Base-by-base conservation (phyloP, 768 basidiomycete genomes). In the Suillus hirtellus region DNA sequence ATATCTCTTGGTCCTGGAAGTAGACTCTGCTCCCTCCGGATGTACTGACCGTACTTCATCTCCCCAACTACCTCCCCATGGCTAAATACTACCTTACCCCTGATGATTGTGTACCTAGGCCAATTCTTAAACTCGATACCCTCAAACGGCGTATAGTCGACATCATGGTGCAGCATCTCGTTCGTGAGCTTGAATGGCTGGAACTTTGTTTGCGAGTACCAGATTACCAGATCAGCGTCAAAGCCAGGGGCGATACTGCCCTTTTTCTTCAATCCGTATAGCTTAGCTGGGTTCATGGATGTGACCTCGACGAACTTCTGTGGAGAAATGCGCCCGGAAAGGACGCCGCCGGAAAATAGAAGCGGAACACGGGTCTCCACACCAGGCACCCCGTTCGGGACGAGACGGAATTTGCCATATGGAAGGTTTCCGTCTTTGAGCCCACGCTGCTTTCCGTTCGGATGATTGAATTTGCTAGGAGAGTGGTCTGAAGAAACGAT, bases 131-230 rank as follows among this genome's bases (percentile, higher is more conserved):
- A 66, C 21, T 64, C 62, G 55, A 76, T 69, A 3, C 73, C 76
- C 62, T 78, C 76, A 63, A 70, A 78, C 2, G 76, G 76, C 4
- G 76, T 77, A 66, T 77, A 76, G 56, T 76, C 75, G 53, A 70
- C 65, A 47, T 65, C 62, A 56, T 69, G 67, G 38, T 76, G 67
- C 12, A 76, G 64, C 65, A 71, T 72, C n/a, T 69, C 64, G 50
- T 73, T 70, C 2, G 56, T 66, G 42, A 75, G 63, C 0, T 42
- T 67, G 17, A 69, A 62, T 1, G 66, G 35, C 46, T 64, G 56
- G n/a, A 69, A 60, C 3, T 8, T 62, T 11, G 47, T 5, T 10
- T 65, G 64, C 12, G 63, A 62, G 24, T 68, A 63, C 73, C 73
- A 77, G 60, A 77, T 72, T 35, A 72, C 66, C n/a, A 77, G 62